Conservation (phyloP, 2,329 filamentous ascomycete species). For the Sporothrix euskadiensis region DNA sequence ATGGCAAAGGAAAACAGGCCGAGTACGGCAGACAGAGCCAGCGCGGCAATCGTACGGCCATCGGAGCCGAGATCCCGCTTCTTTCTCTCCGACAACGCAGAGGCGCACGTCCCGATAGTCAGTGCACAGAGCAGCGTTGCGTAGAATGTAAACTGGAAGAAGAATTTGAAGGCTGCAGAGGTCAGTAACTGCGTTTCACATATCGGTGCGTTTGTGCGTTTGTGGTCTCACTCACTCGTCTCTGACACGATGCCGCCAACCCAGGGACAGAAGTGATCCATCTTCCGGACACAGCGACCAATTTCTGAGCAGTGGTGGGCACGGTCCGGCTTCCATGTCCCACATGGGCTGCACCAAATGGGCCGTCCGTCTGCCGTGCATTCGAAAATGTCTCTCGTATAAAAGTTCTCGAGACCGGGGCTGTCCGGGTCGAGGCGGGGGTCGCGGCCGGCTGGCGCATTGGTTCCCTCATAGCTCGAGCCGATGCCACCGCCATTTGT, state of each 20-base stretch:
- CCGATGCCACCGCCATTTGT: conserved; percentile 12
- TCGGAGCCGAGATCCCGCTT: conserved; percentile 52
- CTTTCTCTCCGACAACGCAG: conserved; percentile 37
- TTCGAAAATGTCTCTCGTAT: conserved; percentile 78
- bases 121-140: conserved; percentile 66
- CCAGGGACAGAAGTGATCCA: conserved; percentile 97
- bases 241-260: conserved; percentile 92
- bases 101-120: conserved; percentile 62
- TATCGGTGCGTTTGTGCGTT: not conserved
- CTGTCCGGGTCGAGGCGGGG: conserved; percentile 58
- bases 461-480: conserved; percentile 11
- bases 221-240: conserved; percentile 54
- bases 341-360: conserved; percentile 80
- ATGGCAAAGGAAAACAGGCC: conserved; percentile 78
- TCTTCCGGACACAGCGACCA: conserved; percentile 77
- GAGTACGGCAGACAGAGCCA: conserved; percentile 72
- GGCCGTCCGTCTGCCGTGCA: conserved; percentile 84
- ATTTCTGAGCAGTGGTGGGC: conserved; percentile 84
- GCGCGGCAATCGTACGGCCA: conserved; percentile 57
- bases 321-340: conserved; percentile 84
- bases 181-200: not conserved
- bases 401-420: conserved; percentile 72
- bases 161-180: conserved; percentile 77
- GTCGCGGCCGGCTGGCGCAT: conserved; percentile 28
- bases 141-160: conserved; percentile 82